Percentiles rank a stretch among this genome's conserved stretches.
Evolutionary conservation across 805 yeast species (phyloP).

Genomic region (Candida dajiaensis): DNA sequence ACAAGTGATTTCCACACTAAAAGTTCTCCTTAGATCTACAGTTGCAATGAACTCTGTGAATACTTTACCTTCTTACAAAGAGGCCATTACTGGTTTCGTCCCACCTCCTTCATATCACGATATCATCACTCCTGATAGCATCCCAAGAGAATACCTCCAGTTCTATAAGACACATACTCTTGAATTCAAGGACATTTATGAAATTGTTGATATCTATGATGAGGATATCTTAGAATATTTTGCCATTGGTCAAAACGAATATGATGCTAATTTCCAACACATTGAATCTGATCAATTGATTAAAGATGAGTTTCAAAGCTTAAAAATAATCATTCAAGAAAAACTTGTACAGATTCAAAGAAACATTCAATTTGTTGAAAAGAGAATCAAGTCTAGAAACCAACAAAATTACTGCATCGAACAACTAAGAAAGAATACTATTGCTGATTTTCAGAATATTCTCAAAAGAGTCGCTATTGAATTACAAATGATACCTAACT

Average conservation of each 20-base stretch:
- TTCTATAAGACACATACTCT: conserved; percentile 8
- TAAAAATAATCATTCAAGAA: conserved; percentile 12
- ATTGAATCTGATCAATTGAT: conserved; percentile 8
- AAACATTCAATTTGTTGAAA: conserved; percentile 17
- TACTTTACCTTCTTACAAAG: conserved; percentile 16
- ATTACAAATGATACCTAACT: background rate
- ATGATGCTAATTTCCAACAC: background rate
- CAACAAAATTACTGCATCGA: conserved; percentile 17
- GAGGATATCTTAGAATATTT: conserved; percentile 10
- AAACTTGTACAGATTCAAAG: conserved; percentile 16
- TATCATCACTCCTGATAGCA: conserved; percentile 8
- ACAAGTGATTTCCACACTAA: no score
- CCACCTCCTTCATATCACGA: conserved; percentile 21
- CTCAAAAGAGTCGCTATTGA: conserved; percentile 10
- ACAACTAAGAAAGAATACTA: conserved; percentile 10
- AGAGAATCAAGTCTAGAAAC: conserved; percentile 13
- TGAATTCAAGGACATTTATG: conserved; percentile 4
- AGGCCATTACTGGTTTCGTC: conserved; percentile 8
- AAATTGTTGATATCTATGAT: conserved; percentile 5
- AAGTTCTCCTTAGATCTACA: background rate
- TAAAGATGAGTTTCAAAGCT: conserved; percentile 7
- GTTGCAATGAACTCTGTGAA: background rate
- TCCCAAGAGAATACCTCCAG: conserved; percentile 11
- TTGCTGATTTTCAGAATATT: conserved; percentile 16
- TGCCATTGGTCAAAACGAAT: conserved; percentile 3